These are phyloP conservation scores for Cicer cuneatum DNA, from an alignment of 306 rosid species.

Conservation along the genomic window DNA sequence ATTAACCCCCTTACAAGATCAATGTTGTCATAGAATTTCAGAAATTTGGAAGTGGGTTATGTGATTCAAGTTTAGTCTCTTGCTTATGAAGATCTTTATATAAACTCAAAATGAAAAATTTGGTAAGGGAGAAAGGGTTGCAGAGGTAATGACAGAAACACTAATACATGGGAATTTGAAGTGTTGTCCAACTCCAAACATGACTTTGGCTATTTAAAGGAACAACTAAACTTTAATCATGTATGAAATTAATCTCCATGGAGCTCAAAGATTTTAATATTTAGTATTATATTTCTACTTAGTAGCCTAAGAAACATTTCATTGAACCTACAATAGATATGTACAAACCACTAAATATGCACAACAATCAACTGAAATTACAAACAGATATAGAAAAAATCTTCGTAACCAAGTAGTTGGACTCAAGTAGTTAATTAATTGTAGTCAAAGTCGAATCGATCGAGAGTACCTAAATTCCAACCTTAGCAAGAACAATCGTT, in stretches of 20 bases:
- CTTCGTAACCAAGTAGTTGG: neutral
- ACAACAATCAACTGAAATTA: slow-evolving; percentile 13
- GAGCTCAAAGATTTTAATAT: neutral
- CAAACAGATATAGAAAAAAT: neutral
- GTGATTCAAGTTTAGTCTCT: too few species aligned
- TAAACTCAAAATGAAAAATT: too few species aligned
- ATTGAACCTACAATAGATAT: neutral
- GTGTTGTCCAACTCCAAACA: slow-evolving; percentile 11
- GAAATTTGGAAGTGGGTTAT: too few species aligned
- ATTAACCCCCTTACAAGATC: too few species aligned
- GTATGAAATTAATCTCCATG: neutral
- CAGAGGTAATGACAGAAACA: slow-evolving; percentile 33
- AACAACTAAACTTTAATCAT: slow-evolving; percentile 25
- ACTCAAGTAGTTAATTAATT: too few species aligned
- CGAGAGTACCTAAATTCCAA: too few species aligned
- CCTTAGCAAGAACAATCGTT: too few species aligned
- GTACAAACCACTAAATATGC: neutral
- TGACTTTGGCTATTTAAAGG: slow-evolving; percentile 4
- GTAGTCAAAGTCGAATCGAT: too few species aligned
- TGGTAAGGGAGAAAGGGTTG: neutral
- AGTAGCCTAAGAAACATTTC: slow-evolving; percentile 18
- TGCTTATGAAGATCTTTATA: too few species aligned
- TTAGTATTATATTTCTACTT: neutral
- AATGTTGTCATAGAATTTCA: too few species aligned
- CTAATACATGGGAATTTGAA: neutral